Conservation (phyloP, 2,329 filamentous ascomycete species). For the Phyllosticta capitalensis region DNA sequence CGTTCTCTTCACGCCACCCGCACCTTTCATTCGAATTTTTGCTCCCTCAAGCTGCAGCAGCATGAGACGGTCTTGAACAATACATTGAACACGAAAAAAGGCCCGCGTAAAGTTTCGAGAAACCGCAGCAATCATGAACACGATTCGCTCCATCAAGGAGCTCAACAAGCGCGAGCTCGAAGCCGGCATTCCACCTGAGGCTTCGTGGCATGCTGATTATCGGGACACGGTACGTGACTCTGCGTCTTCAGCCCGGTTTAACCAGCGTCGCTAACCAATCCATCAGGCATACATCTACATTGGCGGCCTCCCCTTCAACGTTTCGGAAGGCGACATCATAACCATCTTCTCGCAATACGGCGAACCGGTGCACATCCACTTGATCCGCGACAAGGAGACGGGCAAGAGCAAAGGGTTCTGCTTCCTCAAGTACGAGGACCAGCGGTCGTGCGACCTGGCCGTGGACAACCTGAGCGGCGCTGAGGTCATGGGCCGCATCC, state of each 20-base stretch:
- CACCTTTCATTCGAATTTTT: too few species aligned
- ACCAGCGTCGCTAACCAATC: background rate
- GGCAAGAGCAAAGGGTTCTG: constrained; percentile 92
- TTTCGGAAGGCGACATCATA: constrained; percentile 91
- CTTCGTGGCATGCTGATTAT: constrained; percentile 96
- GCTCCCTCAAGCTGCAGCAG: background rate
- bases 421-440: constrained; percentile 97
- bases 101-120: background rate
- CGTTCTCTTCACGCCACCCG: background rate
- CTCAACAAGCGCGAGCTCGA: constrained; percentile 94
- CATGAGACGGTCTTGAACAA: background rate
- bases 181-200: constrained; percentile 72
- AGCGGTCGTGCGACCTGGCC: constrained; percentile 87
- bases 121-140: constrained; percentile 60
- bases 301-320: constrained; percentile 81
- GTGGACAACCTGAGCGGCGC: constrained; percentile 93
- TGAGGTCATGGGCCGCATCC: constrained; percentile 65
- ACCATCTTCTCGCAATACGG: constrained; percentile 97
- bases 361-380: constrained; percentile 86
- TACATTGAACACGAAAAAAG: background rate
- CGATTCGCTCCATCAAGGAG: constrained; percentile 81
- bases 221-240: constrained; percentile 56
- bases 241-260: too few species aligned
- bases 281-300: constrained; percentile 77
- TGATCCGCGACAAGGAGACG: constrained; percentile 89